Percentiles rank a stretch among this genome's conserved stretches.
phyloP scores from a whole-genome alignment of 2,329 filamentous ascomycete species.

The Microdochium bolleyi region DNA sequence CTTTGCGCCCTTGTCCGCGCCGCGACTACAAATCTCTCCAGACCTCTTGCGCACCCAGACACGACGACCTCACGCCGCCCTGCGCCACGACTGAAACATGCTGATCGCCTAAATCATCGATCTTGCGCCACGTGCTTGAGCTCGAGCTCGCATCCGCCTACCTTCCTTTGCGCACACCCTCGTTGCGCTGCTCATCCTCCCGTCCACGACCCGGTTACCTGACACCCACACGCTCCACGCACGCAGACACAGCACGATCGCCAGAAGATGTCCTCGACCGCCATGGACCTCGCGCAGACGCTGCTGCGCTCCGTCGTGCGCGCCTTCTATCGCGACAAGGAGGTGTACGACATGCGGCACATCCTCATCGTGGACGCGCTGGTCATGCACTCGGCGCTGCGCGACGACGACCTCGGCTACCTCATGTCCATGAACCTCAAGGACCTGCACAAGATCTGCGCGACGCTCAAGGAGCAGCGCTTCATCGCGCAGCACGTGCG shows the following conservation, averaged over 20 bases:
- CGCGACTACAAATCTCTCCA: no score
- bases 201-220: background rate
- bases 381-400: conserved; percentile 66
- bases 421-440: conserved; percentile 87
- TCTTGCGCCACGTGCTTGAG: no score
- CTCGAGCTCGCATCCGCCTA: no score
- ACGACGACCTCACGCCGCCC: no score
- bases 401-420: conserved; percentile 81
- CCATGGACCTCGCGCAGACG: conserved; percentile 54
- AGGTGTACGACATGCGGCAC: conserved; percentile 51
- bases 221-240: no score
- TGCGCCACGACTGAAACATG: no score
- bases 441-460: conserved; percentile 83
- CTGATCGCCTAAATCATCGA: no score
- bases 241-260: background rate
- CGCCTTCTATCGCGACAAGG: conserved; percentile 67
- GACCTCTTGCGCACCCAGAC: no score
- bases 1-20: no score
- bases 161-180: no score
- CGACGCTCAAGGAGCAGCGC: conserved; percentile 76
- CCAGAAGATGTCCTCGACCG: background rate
- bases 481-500: conserved; percentile 75
- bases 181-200: background rate
- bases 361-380: conserved; percentile 73
- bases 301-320: conserved; percentile 79